Evolutionary conservation across 371 early-diverging fungal species (phyloP).

Genomic region (Vittaforma corneae): DNA sequence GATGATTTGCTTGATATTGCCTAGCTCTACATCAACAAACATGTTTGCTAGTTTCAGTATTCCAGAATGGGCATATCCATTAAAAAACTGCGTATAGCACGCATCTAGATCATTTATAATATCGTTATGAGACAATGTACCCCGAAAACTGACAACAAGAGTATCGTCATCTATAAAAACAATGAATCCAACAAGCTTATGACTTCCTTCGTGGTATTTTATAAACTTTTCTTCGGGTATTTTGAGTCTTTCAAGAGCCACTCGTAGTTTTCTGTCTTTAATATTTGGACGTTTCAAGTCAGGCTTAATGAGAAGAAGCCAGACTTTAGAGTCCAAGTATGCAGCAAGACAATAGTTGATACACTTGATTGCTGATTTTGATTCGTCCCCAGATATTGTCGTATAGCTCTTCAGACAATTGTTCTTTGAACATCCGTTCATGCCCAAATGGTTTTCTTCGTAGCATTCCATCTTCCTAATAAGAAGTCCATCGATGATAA

Average conservation of each 20-base stretch:
- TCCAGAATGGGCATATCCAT: conserved; percentile 54
- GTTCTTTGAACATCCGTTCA: background rate
- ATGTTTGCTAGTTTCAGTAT: conserved; percentile 41
- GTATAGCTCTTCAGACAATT: conserved; percentile 11
- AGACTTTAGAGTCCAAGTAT: conserved; percentile 2
- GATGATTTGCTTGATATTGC: conserved; percentile 16
- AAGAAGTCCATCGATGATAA: conserved; percentile 10
- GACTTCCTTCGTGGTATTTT: background rate
- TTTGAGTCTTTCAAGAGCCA: conserved; percentile 11
- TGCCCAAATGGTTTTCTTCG: conserved; percentile 3
- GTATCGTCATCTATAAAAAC: conserved; percentile 7
- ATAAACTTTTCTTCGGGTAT: conserved; percentile 14
- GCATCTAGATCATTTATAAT: conserved; percentile 42
- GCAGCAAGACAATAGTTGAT: conserved; percentile 8
- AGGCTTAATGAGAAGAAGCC: background rate
- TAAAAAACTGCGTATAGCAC: conserved; percentile 37
- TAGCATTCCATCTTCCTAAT: no score
- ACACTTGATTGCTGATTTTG: conserved; percentile 1
- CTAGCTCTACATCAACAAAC: conserved; percentile 40
- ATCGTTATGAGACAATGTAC: conserved; percentile 42
- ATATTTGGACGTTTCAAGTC: background rate
- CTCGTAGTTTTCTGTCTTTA: conserved; percentile 1
- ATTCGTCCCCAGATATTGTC: background rate
- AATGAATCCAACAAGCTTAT: background rate
- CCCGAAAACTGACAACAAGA: conserved; percentile 48